Evolutionary conservation across 108 stramenopile genomes (phyloP), one percentile per base, ranked within the genome.

Genomic region (Skeletonema marinoi): DNA sequence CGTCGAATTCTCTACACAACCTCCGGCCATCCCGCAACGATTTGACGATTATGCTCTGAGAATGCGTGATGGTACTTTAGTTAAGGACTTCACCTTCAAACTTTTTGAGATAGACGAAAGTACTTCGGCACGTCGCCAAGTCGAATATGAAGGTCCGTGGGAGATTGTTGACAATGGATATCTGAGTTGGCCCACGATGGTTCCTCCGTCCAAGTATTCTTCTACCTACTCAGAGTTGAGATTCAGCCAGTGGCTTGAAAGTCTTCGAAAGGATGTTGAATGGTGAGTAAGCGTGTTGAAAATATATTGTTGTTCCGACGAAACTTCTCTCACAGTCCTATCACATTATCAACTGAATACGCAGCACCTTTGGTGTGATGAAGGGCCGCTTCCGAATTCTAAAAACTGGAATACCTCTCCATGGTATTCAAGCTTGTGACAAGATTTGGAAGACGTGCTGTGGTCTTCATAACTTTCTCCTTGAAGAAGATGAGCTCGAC

Each of bases 391-490:
- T 60, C 19, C 8, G 70, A 61, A 17, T 71, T 6, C 19, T 71
- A 6, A 71, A 71, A 16, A 38, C 66, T 33, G 74, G 74, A 8
- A 68, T 75, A 8, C 48, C 39, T 19, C 30, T 75, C 5, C 33
- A 58, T 59, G 67, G 74, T 3, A 17, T 58, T n/a, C 66, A 75
- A 3, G 46, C 51, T 6, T 16, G 32, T 46, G 76, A 77, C 35
- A 60, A 46, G 16, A 42, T 77, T 3, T 77, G 54, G 54, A 17
- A 60, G 33, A 77, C 76, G 8, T 77, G 76, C 33, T 77, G 76
- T 31, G 76, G 68, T 7, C 38, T 77, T 10, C 76, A 48, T 8
- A 68, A 68, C 56, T 58, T 58, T 29, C 3, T 58, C 6, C 9
- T 58, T 6, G 56, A 58, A 29, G 56, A 58, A 8, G 56, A 58